Conservation (phyloP, 768 basidiomycete genomes). For the Pholiota conissans region DNA sequence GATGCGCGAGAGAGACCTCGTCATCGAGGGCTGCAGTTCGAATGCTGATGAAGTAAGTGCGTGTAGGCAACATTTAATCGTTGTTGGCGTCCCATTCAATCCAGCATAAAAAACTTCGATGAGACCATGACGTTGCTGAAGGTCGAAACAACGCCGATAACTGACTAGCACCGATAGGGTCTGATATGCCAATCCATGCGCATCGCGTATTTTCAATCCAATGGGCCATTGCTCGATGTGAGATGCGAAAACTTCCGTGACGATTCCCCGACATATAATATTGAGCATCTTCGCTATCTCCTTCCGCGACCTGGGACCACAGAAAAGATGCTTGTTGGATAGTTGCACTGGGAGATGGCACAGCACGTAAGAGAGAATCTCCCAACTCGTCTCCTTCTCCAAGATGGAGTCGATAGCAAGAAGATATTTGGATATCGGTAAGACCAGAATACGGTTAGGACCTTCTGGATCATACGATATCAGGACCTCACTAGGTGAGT, state of each 20-base stretch:
- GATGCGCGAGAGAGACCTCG: slow-evolving; percentile 75
- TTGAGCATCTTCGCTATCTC: slow-evolving; percentile 63
- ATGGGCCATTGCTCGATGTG: slow-evolving; percentile 59
- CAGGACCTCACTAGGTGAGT: slow-evolving; percentile 67
- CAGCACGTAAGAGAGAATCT: slow-evolving; percentile 87
- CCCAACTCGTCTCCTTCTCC: slow-evolving; percentile 83
- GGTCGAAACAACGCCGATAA: slow-evolving; percentile 79
- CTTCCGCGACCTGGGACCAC: slow-evolving; percentile 77
- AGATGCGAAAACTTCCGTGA: slow-evolving; percentile 55
- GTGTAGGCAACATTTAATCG: slow-evolving; percentile 88
- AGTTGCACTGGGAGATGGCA: slow-evolving; percentile 91
- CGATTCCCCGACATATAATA: slow-evolving; percentile 67
- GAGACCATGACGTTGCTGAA: slow-evolving; percentile 62
- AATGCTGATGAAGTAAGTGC: slow-evolving; percentile 86
- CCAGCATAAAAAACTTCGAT: slow-evolving; percentile 74
- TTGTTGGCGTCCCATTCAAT: slow-evolving; percentile 66
- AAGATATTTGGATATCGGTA: slow-evolving; percentile 81
- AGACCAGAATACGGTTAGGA: slow-evolving; percentile 41
- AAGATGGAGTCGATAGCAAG: slow-evolving; percentile 61
- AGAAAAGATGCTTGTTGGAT: slow-evolving; percentile 94
- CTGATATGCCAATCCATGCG: slow-evolving; percentile 86
- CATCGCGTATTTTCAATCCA: slow-evolving; percentile 72
- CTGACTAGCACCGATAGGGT: slow-evolving; percentile 85
- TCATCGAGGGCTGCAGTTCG: slow-evolving; percentile 82
- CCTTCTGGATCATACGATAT: slow-evolving; percentile 61